Conservation (phyloP, 176 grass and related monocot species). For the Cenchrus fungigraminus region DNA sequence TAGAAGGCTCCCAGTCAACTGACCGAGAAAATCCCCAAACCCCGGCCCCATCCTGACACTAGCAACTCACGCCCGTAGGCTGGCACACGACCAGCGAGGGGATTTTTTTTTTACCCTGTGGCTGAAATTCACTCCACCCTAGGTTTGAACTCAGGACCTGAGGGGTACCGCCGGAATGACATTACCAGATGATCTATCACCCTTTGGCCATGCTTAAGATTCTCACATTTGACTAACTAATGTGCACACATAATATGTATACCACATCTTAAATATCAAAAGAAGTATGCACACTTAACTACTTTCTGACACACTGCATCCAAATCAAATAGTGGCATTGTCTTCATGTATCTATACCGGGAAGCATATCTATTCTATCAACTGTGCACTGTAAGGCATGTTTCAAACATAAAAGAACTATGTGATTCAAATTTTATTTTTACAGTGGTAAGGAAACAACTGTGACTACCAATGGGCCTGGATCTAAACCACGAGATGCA, state of each 20-base stretch:
- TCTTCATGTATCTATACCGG: not conserved
- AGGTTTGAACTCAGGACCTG: too few species aligned
- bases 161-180: too few species aligned
- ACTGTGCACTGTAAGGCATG: not conserved
- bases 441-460: not conserved
- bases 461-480: not conserved
- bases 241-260: not conserved
- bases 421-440: not conserved
- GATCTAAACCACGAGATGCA: conserved; percentile 2
- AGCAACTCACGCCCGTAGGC: too few species aligned
- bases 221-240: not conserved
- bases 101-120: too few species aligned
- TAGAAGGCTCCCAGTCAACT: too few species aligned
- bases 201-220: not conserved
- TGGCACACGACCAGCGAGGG: too few species aligned
- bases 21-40: too few species aligned
- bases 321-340: conserved; percentile 16
- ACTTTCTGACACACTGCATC: not conserved
- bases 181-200: too few species aligned
- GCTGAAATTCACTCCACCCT: too few species aligned
- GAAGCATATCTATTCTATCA: not conserved
- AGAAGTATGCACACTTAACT: not conserved
- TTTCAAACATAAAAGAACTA: not conserved
- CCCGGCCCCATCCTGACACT: too few species aligned
- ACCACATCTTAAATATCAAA: not conserved